phyloP scores from a whole-genome alignment of 148 eudicot species.

The Limonium bicolor region DNA sequence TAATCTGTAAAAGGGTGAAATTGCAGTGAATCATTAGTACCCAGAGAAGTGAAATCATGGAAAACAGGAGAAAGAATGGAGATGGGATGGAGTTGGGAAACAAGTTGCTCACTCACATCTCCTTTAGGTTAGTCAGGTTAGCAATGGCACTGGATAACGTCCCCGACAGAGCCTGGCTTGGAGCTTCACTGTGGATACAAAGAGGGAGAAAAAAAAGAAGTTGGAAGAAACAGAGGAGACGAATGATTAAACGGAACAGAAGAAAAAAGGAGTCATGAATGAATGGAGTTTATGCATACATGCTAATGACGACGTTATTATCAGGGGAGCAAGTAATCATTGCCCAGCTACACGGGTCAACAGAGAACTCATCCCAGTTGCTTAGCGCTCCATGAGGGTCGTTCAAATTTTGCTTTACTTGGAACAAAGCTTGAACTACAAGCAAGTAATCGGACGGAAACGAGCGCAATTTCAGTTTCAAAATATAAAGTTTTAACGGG shows the following conservation, averaged over 20 bases:
- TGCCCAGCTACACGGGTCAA: constrained; percentile 97
- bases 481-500: background rate
- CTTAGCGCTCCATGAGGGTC: constrained; percentile 71
- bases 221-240: background rate
- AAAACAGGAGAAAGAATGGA: background rate
- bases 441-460: background rate
- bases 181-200: constrained; percentile 53
- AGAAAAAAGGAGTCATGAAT: background rate
- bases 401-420: constrained; percentile 27
- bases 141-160: constrained; percentile 49
- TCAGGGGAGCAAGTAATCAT: constrained; percentile 90
- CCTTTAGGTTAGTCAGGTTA: constrained; percentile 72
- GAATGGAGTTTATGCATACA: constrained; percentile 25
- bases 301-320: constrained; percentile 54
- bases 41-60: background rate
- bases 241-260: background rate
- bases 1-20: constrained; percentile 24
- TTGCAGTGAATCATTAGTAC: background rate
- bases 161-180: constrained; percentile 89
- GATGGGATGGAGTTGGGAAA: too few relatives aligned
- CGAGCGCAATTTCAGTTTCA: background rate
- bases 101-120: constrained; percentile 53
- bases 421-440: constrained; percentile 74
- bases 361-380: constrained; percentile 95
- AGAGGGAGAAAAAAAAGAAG: background rate